Conservation (phyloP, 352 stramenopile genomes). For the Saprolegnia parasitica region DNA sequence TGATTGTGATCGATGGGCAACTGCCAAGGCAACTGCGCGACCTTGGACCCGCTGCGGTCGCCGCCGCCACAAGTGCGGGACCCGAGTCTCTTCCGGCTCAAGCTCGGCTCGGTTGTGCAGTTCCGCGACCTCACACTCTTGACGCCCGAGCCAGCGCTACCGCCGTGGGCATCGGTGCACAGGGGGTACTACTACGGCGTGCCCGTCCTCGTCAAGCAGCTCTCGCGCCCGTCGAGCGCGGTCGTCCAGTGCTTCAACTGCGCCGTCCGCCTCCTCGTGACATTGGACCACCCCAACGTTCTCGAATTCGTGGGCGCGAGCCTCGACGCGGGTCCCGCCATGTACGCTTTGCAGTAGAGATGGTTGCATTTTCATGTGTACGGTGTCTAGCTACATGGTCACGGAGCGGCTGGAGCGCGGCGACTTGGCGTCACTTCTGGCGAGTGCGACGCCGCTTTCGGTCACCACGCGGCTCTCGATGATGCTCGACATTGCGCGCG, state of each 20-base stretch:
- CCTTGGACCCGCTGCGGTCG: background rate
- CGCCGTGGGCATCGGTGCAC: background rate
- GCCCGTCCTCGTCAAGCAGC: slow-evolving; percentile 3
- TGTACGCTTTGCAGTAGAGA: background rate
- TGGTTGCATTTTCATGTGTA: background rate
- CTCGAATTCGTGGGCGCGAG: slow-evolving; percentile 88
- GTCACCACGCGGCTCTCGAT: slow-evolving; percentile 47
- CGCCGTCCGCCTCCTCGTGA: slow-evolving; percentile 69
- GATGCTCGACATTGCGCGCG: slow-evolving; percentile 75
- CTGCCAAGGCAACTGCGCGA: background rate
- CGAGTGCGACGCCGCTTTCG: background rate
- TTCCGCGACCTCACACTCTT: background rate
- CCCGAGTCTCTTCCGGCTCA: background rate
- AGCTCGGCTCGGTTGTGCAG: background rate
- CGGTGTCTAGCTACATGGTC: slow-evolving; percentile 4
- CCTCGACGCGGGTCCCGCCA: slow-evolving; percentile 44
- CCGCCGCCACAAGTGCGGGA: background rate
- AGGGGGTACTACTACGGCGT: background rate
- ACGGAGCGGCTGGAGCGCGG: slow-evolving; percentile 1
- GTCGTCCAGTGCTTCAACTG: slow-evolving; percentile 70
- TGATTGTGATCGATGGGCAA: background rate
- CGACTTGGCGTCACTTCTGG: background rate
- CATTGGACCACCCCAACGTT: slow-evolving; percentile 72
- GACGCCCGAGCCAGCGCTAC: background rate
- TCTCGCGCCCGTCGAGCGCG: background rate